Evolutionary conservation across 169 alveolate genomes (phyloP).

Genomic region (Amoebophrya sp.): DNA sequence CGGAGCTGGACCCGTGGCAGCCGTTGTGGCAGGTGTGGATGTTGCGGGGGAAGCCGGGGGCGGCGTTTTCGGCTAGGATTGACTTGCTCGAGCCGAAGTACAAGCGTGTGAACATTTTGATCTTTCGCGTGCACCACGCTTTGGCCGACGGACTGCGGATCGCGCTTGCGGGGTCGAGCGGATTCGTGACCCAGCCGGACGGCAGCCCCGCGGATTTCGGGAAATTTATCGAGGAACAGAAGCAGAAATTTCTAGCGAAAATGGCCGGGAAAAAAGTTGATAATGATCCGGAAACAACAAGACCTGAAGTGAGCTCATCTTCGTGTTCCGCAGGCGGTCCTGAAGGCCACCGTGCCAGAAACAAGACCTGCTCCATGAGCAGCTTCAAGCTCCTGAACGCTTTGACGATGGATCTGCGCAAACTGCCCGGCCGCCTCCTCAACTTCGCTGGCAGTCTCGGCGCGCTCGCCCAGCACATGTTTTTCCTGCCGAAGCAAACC

Average conservation of each 20-base stretch:
- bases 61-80: neutral
- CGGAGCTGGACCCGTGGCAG: neutral
- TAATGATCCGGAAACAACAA: no score
- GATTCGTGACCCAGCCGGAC: neutral
- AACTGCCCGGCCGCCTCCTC: no score
- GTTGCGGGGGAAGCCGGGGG: neutral
- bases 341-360: no score
- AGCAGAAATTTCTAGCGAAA: neutral
- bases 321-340: no score
- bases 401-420: no score
- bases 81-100: neutral
- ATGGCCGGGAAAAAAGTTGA: no score
- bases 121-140: neutral
- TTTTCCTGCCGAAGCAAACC: neutral
- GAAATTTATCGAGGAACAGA: neutral
- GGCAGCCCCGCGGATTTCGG: neutral
- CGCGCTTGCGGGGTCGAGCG: neutral
- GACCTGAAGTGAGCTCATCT: no score
- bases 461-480: neutral
- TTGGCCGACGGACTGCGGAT: neutral
- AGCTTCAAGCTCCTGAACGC: no score
- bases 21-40: neutral
- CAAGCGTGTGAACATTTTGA: neutral
- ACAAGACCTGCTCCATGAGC: no score
- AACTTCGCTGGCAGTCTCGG: no score